phyloP scores from a whole-genome alignment of 1,284 basidiomycete species.

The Caloboletus inedulis region DNA sequence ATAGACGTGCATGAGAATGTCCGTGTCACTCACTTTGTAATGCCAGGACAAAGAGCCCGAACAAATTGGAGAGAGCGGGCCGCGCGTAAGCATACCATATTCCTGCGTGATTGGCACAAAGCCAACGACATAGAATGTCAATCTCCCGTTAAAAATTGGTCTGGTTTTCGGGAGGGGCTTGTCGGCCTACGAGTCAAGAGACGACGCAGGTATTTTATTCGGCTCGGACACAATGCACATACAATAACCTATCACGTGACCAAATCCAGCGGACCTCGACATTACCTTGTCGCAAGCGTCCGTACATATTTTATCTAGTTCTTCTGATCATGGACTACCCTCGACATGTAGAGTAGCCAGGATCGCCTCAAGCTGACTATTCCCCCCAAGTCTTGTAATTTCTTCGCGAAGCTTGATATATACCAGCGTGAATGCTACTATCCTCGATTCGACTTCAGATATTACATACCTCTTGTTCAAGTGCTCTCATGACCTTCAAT shows the following conservation, averaged over 20 bases:
- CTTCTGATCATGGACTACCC: constrained; percentile 3
- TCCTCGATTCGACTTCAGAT: not conserved
- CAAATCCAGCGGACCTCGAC: not conserved
- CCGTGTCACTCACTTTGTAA: constrained; percentile 8
- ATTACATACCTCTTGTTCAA: constrained; percentile 50
- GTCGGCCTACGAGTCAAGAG: not conserved
- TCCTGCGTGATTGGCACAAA: not conserved
- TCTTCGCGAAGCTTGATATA: constrained; percentile 30
- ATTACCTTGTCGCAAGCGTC: not conserved
- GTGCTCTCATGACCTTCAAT: constrained; percentile 46
- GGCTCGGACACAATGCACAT: not conserved
- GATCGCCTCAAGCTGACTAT: constrained; percentile 28
- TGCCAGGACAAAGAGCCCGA: not conserved
- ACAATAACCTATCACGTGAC: not conserved
- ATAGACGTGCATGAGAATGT: not conserved
- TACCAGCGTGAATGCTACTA: not conserved
- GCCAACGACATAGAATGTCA: not conserved
- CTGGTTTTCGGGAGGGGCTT: not conserved
- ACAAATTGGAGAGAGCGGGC: not conserved
- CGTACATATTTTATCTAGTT: not conserved
- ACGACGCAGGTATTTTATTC: not conserved
- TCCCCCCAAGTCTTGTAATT: constrained; percentile 28
- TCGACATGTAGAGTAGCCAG: constrained; percentile 26
- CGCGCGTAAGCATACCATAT: not conserved
- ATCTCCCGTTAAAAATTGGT: not conserved